phyloP scores from a whole-genome alignment of 1,139 yeast genomes.

The Geotrichum histeridarum region DNA sequence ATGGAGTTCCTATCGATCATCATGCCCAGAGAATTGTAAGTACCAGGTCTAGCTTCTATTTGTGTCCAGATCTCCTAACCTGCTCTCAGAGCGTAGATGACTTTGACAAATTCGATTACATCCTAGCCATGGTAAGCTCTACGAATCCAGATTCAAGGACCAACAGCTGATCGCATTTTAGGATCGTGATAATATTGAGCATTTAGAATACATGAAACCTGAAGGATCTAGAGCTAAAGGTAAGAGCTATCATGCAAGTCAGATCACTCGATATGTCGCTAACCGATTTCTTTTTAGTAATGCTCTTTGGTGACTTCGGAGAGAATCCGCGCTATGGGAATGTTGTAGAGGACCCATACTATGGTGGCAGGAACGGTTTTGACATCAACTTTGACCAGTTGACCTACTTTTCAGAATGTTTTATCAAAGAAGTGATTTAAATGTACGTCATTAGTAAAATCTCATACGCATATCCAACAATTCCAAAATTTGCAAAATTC shows the following conservation, averaged over 20 bases:
- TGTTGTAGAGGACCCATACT: slow-evolving; percentile 85
- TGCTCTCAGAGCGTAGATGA: slow-evolving; percentile 39
- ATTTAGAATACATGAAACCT: slow-evolving; percentile 59
- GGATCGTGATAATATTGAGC: slow-evolving; percentile 59
- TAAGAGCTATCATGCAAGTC: slow-evolving; percentile 31
- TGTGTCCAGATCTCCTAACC: not conserved
- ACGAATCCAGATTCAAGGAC: not conserved
- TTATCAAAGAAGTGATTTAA: slow-evolving; percentile 9
- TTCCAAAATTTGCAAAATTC: not conserved
- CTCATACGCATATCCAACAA: not conserved
- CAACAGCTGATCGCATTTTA: slow-evolving; percentile 3
- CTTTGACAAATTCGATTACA: slow-evolving; percentile 69
- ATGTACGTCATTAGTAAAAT: not conserved
- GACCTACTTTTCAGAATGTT: slow-evolving; percentile 48
- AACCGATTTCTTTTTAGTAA: slow-evolving; percentile 22
- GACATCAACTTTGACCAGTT: slow-evolving; percentile 73
- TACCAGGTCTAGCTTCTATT: not conserved
- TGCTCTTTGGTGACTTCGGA: slow-evolving; percentile 72
- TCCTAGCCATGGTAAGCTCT: slow-evolving; percentile 62
- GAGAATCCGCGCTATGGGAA: slow-evolving; percentile 47
- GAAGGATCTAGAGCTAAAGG: slow-evolving; percentile 44
- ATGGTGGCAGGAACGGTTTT: slow-evolving; percentile 80
- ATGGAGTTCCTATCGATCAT: slow-evolving; percentile 73
- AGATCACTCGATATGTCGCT: not conserved
- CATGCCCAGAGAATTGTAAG: slow-evolving; percentile 63